Evolutionary conservation across 129 eudicot genomes (phyloP).

Genomic region (Lactuca sativa): DNA sequence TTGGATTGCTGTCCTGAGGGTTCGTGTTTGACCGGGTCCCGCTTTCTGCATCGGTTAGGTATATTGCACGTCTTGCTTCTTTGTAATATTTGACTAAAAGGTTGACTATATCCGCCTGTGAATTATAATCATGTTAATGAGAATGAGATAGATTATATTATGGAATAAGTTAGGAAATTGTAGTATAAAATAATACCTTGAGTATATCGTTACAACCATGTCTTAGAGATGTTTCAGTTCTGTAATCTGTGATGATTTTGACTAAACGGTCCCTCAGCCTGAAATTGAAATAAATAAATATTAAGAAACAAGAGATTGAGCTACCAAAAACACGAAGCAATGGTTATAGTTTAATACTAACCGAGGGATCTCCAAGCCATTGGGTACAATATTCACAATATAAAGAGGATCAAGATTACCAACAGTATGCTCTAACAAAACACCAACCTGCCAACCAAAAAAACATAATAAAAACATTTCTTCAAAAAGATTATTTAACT

Average conservation of each 20-base stretch:
- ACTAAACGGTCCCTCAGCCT: conserved; percentile 94
- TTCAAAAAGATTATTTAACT: background rate
- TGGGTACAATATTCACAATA: conserved; percentile 89
- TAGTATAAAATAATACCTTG: conserved; percentile 52
- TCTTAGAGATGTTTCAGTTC: conserved; percentile 98
- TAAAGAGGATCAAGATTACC: conserved; percentile 97
- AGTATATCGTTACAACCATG: conserved; percentile 94
- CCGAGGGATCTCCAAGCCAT: conserved; percentile 97
- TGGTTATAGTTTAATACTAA: conserved; percentile 35
- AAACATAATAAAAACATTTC: background rate
- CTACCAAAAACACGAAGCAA: conserved; percentile 12
- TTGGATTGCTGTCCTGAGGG: conserved; percentile 34
- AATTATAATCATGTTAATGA: too few species aligned
- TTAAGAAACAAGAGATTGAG: background rate
- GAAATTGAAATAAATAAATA: conserved; percentile 8
- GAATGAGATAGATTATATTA: background rate
- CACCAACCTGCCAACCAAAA: conserved; percentile 69
- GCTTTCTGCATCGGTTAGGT: conserved; percentile 70
- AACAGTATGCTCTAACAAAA: conserved; percentile 94
- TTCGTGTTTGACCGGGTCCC: conserved; percentile 61
- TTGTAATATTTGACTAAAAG: conserved; percentile 81
- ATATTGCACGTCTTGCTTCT: conserved; percentile 93
- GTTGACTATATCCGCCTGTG: conserved; percentile 85
- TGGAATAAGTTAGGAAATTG: background rate
- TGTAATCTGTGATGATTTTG: conserved; percentile 93